Conservation (phyloP, 164 flowering plant species). For the Malania oleifera region DNA sequence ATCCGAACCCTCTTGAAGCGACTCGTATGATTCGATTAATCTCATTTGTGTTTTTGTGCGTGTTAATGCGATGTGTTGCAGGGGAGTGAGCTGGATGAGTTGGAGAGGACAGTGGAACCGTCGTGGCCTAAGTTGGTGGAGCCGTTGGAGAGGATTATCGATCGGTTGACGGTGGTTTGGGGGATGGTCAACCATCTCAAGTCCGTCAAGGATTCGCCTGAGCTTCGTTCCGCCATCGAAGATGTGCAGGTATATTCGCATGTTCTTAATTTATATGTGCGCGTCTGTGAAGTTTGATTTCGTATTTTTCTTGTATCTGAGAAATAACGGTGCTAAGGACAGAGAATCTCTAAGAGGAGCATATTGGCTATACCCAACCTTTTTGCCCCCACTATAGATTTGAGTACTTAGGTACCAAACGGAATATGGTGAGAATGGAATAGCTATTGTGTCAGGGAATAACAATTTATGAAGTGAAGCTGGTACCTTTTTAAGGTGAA, state of each 20-base stretch:
- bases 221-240: conserved; percentile 88
- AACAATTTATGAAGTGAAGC: no score
- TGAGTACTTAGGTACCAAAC: no score
- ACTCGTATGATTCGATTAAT: conserved; percentile 38
- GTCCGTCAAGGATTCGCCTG: conserved; percentile 79
- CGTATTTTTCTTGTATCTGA: background rate
- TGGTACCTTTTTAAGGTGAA: no score
- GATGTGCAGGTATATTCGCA: conserved; percentile 82
- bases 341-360: no score
- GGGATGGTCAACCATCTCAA: conserved; percentile 89
- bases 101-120: conserved; percentile 87
- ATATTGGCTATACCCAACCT: no score
- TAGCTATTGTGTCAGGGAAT: no score
- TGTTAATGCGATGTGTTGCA: conserved; percentile 22
- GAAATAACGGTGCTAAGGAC: no score
- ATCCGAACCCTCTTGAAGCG: conserved; percentile 58
- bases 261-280: no score
- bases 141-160: conserved; percentile 83
- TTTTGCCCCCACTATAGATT: no score
- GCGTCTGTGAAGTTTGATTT: background rate
- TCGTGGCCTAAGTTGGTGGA: conserved; percentile 84
- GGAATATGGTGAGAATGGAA: no score
- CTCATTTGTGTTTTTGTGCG: conserved; percentile 1
- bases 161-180: conserved; percentile 73
- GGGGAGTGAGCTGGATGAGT: conserved; percentile 73